Percentiles rank a stretch among this genome's conserved stretches.
phyloP scores from a whole-genome alignment of 176 grass and related monocot genomes.

The Avena eriantha region DNA sequence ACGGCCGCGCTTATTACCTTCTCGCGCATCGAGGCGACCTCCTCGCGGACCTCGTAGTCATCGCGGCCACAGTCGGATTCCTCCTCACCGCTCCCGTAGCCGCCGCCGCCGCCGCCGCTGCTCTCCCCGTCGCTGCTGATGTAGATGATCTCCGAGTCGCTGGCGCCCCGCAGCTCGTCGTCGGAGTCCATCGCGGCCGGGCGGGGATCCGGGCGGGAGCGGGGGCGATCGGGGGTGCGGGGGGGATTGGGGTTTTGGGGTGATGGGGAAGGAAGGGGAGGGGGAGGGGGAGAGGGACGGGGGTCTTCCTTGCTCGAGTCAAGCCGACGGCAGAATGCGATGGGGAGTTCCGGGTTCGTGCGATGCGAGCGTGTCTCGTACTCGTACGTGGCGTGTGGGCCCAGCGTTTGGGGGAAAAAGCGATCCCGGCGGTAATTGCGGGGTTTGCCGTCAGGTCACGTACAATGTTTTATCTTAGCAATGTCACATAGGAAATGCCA shows the following conservation, averaged over 20 bases:
- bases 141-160: slow-evolving; percentile 2
- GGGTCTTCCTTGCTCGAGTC: not conserved
- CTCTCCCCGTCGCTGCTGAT: slow-evolving; percentile 21
- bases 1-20: not conserved
- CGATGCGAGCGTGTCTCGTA: not conserved
- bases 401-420: not conserved
- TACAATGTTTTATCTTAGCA: too few species aligned
- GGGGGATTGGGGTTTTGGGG: slow-evolving; percentile 10
- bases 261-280: too few species aligned
- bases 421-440: not conserved
- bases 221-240: not conserved
- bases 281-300: not conserved
- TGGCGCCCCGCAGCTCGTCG: not conserved
- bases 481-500: too few species aligned
- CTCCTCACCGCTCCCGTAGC: not conserved
- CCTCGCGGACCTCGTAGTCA: slow-evolving; percentile 18
- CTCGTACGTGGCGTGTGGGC: not conserved
- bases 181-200: slow-evolving; percentile 28
- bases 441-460: not conserved
- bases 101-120: not conserved
- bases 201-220: not conserved
- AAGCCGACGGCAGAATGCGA: not conserved
- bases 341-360: not conserved
- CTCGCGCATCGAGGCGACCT: not conserved
- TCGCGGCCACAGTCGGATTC: not conserved